Evolutionary conservation across 495 filamentous ascomycete species (phyloP).

Genomic region (Neurospora sp.): DNA sequence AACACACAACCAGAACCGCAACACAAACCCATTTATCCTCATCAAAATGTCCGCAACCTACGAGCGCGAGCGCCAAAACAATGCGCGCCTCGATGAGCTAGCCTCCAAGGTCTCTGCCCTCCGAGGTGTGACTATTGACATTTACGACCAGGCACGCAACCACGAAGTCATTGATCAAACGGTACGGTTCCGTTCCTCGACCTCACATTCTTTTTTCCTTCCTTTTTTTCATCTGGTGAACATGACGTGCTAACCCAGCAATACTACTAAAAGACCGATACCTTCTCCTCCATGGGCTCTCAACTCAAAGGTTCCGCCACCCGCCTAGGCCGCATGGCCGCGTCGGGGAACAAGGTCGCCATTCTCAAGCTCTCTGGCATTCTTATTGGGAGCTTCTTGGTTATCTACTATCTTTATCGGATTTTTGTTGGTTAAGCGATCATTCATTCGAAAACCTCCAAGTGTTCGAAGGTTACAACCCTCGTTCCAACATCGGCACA

Average conservation of each 20-base stretch:
- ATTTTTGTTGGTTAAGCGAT: neutral
- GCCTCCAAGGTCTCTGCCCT: conserved; percentile 82
- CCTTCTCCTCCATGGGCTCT: conserved; percentile 49
- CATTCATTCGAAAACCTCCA: neutral
- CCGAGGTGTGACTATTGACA: conserved; percentile 94
- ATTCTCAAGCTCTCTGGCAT: conserved; percentile 84
- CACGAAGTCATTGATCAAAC: conserved; percentile 80
- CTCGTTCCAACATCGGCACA: too few species aligned
- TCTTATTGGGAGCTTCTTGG: conserved; percentile 58
- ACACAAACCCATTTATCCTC: neutral
- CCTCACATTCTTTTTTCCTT: too few species aligned
- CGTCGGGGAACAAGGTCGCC: conserved; percentile 79
- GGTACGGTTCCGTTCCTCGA: conserved; percentile 54
- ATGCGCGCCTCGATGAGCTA: conserved; percentile 85
- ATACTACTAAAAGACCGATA: conserved; percentile 45
- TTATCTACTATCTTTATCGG: conserved; percentile 55
- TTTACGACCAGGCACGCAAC: conserved; percentile 85
- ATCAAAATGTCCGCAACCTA: conserved; percentile 80
- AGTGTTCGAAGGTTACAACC: too few species aligned
- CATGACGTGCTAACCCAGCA: too few species aligned
- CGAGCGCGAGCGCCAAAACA: conserved; percentile 93
- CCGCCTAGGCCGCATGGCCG: conserved; percentile 86
- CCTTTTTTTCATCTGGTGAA: too few species aligned
- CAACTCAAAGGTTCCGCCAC: conserved; percentile 75
- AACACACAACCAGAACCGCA: neutral